These are phyloP conservation scores for Cyathus striatus DNA, from an alignment of 768 basidiomycete species.

Conservation along the genomic window DNA sequence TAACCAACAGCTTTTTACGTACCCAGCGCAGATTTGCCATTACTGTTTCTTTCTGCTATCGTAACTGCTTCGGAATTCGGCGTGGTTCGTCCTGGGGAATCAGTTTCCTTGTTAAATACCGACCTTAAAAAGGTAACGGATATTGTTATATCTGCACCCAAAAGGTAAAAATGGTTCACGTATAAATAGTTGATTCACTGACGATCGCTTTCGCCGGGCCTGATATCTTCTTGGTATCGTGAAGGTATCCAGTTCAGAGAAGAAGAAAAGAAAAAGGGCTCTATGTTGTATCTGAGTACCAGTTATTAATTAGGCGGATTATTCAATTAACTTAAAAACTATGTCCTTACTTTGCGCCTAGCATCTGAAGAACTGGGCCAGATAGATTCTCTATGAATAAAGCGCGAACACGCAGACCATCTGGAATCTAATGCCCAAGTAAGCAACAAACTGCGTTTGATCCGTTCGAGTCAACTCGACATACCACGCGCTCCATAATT, in stretches of 20 bases:
- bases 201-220: slow-evolving; percentile 37
- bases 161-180: too few relatives aligned
- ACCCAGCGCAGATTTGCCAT: neutral
- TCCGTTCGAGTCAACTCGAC: too few relatives aligned
- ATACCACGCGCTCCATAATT: too few relatives aligned
- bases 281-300: slow-evolving; percentile 33
- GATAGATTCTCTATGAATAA: slow-evolving; percentile 51
- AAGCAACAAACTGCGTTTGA: too few relatives aligned
- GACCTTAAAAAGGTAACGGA: slow-evolving; percentile 41
- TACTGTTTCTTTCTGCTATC: neutral
- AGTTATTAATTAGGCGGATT: neutral
- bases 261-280: slow-evolving; percentile 49
- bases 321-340: too few relatives aligned
- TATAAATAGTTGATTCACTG: too few relatives aligned
- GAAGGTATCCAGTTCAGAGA: slow-evolving; percentile 52
- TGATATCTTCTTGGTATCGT: slow-evolving; percentile 41
- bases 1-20: neutral
- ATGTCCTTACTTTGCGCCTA: slow-evolving; percentile 44
- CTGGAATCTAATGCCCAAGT: slow-evolving; percentile 14
- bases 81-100: too few relatives aligned
- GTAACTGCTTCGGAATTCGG: neutral
- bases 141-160: slow-evolving; percentile 41
- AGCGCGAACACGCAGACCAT: slow-evolving; percentile 37
- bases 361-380: slow-evolving; percentile 51
- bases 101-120: slow-evolving; percentile 7